phyloP scores from a whole-genome alignment of 2,329 filamentous ascomycete genomes.

The Seiridium cupressi region DNA sequence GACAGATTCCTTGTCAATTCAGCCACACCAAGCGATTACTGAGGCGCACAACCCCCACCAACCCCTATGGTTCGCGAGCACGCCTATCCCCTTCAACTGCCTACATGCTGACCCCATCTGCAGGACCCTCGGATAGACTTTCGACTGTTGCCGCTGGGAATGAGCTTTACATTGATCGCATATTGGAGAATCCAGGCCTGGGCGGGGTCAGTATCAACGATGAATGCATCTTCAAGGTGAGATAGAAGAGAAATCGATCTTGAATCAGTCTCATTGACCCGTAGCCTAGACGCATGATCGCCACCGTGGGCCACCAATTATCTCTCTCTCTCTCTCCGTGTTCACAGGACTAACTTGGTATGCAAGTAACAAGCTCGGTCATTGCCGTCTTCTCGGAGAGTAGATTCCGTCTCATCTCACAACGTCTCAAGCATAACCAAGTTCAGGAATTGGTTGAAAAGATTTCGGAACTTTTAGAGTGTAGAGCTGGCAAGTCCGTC shows the following conservation, averaged over 20 bases:
- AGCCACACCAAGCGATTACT: conserved; percentile 6
- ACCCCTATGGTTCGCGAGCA: neutral
- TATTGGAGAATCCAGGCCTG: conserved; percentile 1
- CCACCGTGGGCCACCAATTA: neutral
- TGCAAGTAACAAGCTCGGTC: conserved; percentile 1
- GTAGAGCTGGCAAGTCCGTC: neutral
- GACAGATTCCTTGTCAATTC: conserved; percentile 2
- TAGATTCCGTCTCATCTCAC: conserved; percentile 5
- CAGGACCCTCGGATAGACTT: neutral
- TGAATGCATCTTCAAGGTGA: conserved; percentile 5
- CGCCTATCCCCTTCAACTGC: neutral
- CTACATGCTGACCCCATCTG: neutral
- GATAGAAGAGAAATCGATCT: neutral
- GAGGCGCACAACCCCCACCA: neutral
- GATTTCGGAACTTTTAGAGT: neutral
- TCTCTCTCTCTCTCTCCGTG: neutral
- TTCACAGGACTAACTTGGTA: no score
- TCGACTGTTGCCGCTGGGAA: neutral
- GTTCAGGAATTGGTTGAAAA: conserved; percentile 2
- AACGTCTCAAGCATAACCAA: conserved; percentile 4
- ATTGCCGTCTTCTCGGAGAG: conserved; percentile 4
- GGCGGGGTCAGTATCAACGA: neutral
- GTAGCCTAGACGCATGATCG: neutral
- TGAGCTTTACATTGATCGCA: conserved; percentile 4
- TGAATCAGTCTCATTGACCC: neutral